Percentiles rank a stretch among this genome's conserved stretches.
Evolutionary conservation across 192 early-diverging fungal genomes (phyloP).

Genomic region (Umbelopsis vinacea): DNA sequence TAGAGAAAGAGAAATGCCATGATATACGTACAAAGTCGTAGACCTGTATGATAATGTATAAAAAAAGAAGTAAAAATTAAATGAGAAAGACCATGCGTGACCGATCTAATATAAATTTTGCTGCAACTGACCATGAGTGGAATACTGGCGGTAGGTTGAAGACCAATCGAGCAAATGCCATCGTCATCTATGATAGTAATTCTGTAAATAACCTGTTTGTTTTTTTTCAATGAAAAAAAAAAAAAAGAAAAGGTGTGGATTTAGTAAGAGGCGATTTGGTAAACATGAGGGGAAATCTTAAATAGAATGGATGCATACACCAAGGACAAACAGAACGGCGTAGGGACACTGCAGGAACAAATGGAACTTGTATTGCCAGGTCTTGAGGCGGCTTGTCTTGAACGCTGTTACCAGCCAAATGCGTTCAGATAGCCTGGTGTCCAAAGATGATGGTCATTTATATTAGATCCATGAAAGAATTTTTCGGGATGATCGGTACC

Average conservation of each 20-base stretch:
- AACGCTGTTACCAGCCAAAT: slow-evolving; percentile 38
- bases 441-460: neutral
- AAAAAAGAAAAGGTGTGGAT: neutral
- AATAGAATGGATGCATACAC: slow-evolving; percentile 24
- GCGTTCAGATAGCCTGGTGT: slow-evolving; percentile 37
- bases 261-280: neutral
- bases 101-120: slow-evolving; percentile 6
- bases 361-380: slow-evolving; percentile 37
- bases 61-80: neutral
- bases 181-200: slow-evolving; percentile 29
- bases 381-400: slow-evolving; percentile 26
- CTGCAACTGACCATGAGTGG: slow-evolving; percentile 38
- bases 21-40: slow-evolving; percentile 40
- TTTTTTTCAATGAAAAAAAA: too few species aligned
- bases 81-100: neutral
- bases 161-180: slow-evolving; percentile 40
- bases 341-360: slow-evolving; percentile 36
- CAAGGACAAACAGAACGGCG: slow-evolving; percentile 38
- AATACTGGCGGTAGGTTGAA: slow-evolving; percentile 33
- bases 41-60: slow-evolving; percentile 21
- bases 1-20: neutral
- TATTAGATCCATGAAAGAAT: neutral
- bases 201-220: slow-evolving; percentile 32
- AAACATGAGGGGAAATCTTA: neutral
- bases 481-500: too few species aligned